Base-by-base conservation (phyloP, 352 stramenopile genomes). In the Nannochloropsis limnetica region DNA sequence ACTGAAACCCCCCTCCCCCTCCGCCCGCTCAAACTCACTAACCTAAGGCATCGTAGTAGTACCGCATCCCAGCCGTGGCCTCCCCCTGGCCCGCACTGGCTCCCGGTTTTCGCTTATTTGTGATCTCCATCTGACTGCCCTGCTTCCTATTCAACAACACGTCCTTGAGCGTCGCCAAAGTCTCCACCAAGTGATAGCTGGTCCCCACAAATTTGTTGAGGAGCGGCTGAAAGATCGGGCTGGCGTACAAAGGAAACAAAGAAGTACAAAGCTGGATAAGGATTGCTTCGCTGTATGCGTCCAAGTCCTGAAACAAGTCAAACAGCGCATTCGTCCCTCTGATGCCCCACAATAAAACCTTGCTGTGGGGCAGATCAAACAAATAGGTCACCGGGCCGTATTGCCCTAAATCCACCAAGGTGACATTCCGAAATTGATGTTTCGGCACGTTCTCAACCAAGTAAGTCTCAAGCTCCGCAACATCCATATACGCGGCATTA, bases 11-110 rank as follows among this genome's bases (percentile, higher is more conserved):
- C 61, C 61, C 25, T 25, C 61, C 6, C 15, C 22, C 11, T 74
- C 61, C n/a, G 25, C 61, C 44, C 44, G 14, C n/a, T 0, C 44
- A 67, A 67, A 74, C 20, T 22, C 2, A 9, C 61, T 74, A 2
- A 74, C 61, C 25, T 25, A 74, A 29, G 2, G 61, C 61, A 74
- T 74, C 61, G 61, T 74, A 74, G n/a, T 74, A 74, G n/a, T 74
- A 74, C 61, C 61, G n/a, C n/a, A 25, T 49, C 37, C 37, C 37
- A 49, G 37, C 37, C 37, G 37, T 6, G 8, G 37, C 37, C 37
- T 49, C 8, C 37, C 8, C 37, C 37, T 49, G 37, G 8, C 37
- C 37, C 37, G 37, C 8, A 20, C 37, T 49, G 8, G 37, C 17
- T 49, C 8, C 37, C 37, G 11, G 8, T 49, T 49, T 49, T 49